Evolutionary conservation across 345 rosid genomes (phyloP).

Genomic region (Microthlaspi erraticum): DNA sequence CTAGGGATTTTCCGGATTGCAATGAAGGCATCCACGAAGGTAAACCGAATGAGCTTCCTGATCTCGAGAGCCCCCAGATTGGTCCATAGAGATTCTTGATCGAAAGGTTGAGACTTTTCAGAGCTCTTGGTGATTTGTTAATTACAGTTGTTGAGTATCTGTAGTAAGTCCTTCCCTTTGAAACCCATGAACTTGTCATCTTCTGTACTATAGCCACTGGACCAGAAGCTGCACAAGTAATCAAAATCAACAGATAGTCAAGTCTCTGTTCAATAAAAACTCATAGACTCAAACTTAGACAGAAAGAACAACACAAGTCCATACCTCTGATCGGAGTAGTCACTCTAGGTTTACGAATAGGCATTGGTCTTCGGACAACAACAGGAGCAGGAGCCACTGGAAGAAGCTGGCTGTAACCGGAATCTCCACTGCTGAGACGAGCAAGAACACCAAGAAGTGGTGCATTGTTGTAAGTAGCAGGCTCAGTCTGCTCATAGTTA

Average conservation of each 20-base stretch:
- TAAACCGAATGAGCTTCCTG: slow-evolving; percentile 61
- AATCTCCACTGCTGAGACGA: slow-evolving; percentile 66
- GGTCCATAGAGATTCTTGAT: slow-evolving; percentile 91
- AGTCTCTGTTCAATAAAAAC: slow-evolving; percentile 11
- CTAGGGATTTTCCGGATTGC: slow-evolving; percentile 74
- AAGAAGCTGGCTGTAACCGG: slow-evolving; percentile 86
- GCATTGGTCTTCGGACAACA: slow-evolving; percentile 52
- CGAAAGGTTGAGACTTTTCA: slow-evolving; percentile 69
- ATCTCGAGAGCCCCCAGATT: slow-evolving; percentile 78
- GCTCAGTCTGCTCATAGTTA: slow-evolving; percentile 97
- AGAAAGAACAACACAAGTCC: background rate
- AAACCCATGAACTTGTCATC: slow-evolving; percentile 76
- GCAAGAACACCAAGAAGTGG: slow-evolving; percentile 93
- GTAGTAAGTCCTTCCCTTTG: slow-evolving; percentile 73
- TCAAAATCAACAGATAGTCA: slow-evolving; percentile 9
- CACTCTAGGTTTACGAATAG: slow-evolving; percentile 50
- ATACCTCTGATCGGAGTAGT: slow-evolving; percentile 74
- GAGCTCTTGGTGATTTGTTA: slow-evolving; percentile 71
- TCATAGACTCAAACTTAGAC: background rate
- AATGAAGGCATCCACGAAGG: slow-evolving; percentile 80
- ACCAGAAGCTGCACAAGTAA: slow-evolving; percentile 60
- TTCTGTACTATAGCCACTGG: slow-evolving; percentile 75
- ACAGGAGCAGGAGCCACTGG: slow-evolving; percentile 69
- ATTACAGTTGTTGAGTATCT: slow-evolving; percentile 78
- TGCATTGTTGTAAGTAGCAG: slow-evolving; percentile 98